These are phyloP conservation scores for Scytalidium sp. DNA, from an alignment of 2,329 filamentous ascomycete genomes.

Conservation along the genomic window DNA sequence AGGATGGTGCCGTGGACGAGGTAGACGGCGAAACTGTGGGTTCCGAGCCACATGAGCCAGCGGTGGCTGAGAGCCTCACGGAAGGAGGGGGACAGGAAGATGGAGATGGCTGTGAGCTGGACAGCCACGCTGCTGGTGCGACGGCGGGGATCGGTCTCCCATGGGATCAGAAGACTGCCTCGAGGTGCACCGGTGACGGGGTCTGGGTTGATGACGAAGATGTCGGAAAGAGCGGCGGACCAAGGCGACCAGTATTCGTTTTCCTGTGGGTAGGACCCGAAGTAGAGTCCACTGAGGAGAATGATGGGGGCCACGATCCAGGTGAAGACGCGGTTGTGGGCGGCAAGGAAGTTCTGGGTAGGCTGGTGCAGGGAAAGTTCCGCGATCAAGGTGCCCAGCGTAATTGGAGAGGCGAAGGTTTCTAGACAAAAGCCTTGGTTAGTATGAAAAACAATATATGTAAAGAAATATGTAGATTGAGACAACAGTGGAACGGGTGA, in stretches of 20 bases:
- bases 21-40: slow-evolving; percentile 63
- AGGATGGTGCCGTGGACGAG: slow-evolving; percentile 60
- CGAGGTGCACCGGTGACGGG: slow-evolving; percentile 45
- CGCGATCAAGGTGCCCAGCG: slow-evolving; percentile 59
- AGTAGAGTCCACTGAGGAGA: slow-evolving; percentile 49
- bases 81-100: slow-evolving; percentile 41
- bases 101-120: slow-evolving; percentile 28
- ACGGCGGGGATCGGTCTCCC: neutral
- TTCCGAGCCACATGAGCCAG: slow-evolving; percentile 59
- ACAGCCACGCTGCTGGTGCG: neutral
- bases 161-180: slow-evolving; percentile 47
- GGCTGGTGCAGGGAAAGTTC: slow-evolving; percentile 52
- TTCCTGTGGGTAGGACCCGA: slow-evolving; percentile 59
- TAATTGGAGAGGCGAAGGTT: slow-evolving; percentile 55
- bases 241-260: slow-evolving; percentile 50
- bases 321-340: slow-evolving; percentile 40
- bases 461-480: too few relatives aligned
- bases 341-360: slow-evolving; percentile 42
- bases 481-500: too few relatives aligned
- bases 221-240: slow-evolving; percentile 42
- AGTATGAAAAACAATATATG: too few relatives aligned
- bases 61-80: slow-evolving; percentile 48
- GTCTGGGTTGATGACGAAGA: slow-evolving; percentile 43
- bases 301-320: slow-evolving; percentile 45
- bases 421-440: slow-evolving; percentile 12